Conservation (phyloP, 2,329 filamentous ascomycete species). For the Pseudogymnoascus sp. region DNA sequence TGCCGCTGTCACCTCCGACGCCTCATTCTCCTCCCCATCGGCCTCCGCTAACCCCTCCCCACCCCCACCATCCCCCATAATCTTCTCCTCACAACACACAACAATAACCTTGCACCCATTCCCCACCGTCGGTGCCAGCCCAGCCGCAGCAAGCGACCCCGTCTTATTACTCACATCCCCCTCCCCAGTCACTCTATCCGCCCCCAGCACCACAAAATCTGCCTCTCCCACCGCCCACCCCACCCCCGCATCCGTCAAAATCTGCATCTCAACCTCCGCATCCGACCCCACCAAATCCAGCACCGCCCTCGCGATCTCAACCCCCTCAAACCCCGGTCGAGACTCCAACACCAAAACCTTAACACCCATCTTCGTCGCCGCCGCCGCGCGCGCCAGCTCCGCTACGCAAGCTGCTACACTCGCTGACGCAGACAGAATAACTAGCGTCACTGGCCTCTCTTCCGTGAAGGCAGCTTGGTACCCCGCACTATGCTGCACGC, state of each 20-base stretch:
- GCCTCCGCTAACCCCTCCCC: slow-evolving; percentile 32
- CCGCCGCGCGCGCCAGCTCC: slow-evolving; percentile 23
- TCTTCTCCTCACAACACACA: slow-evolving; percentile 52
- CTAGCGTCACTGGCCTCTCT: slow-evolving; percentile 33
- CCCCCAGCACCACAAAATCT: slow-evolving; percentile 53
- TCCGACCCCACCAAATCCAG: slow-evolving; percentile 28
- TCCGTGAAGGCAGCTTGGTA: slow-evolving; percentile 9
- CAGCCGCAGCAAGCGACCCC: slow-evolving; percentile 49
- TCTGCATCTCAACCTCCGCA: slow-evolving; percentile 25
- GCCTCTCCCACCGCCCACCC: slow-evolving; percentile 43
- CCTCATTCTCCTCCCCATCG: slow-evolving; percentile 40
- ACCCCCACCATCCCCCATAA: slow-evolving; percentile 32
- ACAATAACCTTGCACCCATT: slow-evolving; percentile 42
- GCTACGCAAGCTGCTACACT: slow-evolving; percentile 44
- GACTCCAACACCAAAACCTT: slow-evolving; percentile 54
- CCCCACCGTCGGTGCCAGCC: slow-evolving; percentile 43
- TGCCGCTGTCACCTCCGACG: slow-evolving; percentile 38
- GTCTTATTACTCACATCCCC: slow-evolving; percentile 60
- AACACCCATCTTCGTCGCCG: slow-evolving; percentile 29
- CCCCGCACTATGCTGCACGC: slow-evolving; percentile 20
- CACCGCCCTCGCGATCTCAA: slow-evolving; percentile 36
- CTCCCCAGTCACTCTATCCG: slow-evolving; percentile 48
- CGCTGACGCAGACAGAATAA: slow-evolving; percentile 56
- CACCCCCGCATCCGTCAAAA: slow-evolving; percentile 50
- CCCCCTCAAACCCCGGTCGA: slow-evolving; percentile 57